Conservation (phyloP, 345 rosid species). For the Syzygium oleosum region DNA sequence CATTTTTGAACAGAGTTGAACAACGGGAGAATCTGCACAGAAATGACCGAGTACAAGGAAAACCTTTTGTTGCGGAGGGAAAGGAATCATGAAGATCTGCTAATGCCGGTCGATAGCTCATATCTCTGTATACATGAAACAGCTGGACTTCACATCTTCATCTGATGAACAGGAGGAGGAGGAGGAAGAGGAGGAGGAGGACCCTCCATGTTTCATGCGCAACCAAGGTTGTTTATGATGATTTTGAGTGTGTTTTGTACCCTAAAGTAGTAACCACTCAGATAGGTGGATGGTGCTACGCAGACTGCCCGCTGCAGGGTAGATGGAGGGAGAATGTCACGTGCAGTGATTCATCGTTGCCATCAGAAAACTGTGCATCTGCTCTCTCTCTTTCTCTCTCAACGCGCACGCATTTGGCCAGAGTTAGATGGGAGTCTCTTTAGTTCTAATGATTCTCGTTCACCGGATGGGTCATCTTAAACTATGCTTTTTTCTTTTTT, state of each 20-base stretch:
- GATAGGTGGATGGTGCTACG: constrained; percentile 3
- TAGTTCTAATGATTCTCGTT: no score
- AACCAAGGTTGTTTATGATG: not conserved
- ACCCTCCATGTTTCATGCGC: not conserved
- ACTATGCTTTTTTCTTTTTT: no score
- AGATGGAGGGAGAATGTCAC: constrained; percentile 1
- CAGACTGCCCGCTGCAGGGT: constrained; percentile 1
- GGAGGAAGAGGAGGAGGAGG: not conserved
- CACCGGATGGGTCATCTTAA: no score
- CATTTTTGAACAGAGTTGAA: not conserved
- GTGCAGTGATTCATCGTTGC: not conserved
- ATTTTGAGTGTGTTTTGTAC: not conserved
- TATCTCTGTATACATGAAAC: not conserved
- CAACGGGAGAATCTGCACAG: not conserved
- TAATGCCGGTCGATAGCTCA: not conserved
- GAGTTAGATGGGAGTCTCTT: no score
- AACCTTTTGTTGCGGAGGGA: not conserved
- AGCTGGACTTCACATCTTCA: no score
- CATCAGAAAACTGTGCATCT: not conserved
- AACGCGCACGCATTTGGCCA: no score
- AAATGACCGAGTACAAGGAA: not conserved
- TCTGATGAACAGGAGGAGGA: not conserved
- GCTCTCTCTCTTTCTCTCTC: not conserved
- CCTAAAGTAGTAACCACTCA: not conserved
- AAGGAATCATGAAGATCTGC: not conserved